Conservation (phyloP, 2,329 filamentous ascomycete genomes). For the Sclerotinia minor region DNA sequence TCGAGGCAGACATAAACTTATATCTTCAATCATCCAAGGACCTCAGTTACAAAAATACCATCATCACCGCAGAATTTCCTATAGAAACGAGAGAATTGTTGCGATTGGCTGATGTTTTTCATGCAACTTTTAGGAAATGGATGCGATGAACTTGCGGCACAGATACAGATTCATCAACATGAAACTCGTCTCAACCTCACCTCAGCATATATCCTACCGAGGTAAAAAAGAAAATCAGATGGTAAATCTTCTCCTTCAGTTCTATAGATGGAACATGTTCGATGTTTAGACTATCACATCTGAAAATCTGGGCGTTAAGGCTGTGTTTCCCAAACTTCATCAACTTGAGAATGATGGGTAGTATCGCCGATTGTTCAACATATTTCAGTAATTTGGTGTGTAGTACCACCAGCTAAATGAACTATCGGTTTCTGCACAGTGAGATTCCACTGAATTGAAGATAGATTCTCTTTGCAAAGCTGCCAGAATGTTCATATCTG, state of each 20-base stretch:
- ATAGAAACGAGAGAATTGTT: not conserved
- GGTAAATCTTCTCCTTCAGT: not conserved
- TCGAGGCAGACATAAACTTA: slow-evolving; percentile 2
- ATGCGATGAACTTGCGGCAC: slow-evolving; percentile 10
- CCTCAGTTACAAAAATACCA: not conserved
- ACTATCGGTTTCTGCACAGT: not conserved
- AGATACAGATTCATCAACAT: not conserved
- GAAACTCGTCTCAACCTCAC: slow-evolving; percentile 16
- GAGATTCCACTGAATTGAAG: not conserved
- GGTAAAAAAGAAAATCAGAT: not conserved
- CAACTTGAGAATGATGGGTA: slow-evolving; percentile 12
- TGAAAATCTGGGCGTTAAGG: slow-evolving; percentile 9
- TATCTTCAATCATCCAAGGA: slow-evolving; percentile 2
- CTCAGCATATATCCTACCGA: not conserved
- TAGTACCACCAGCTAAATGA: not conserved
- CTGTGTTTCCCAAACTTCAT: slow-evolving; percentile 1
- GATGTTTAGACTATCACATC: slow-evolving; percentile 9
- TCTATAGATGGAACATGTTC: not conserved
- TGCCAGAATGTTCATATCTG: not conserved
- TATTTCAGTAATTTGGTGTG: not conserved
- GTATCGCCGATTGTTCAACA: not conserved
- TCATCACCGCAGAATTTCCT: not conserved
- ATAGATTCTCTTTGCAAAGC: not conserved
- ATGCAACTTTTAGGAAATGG: not conserved
- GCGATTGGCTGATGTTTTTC: slow-evolving; percentile 9